phyloP scores from a whole-genome alignment of 2,329 filamentous ascomycete species.

The Apiospora koreana region DNA sequence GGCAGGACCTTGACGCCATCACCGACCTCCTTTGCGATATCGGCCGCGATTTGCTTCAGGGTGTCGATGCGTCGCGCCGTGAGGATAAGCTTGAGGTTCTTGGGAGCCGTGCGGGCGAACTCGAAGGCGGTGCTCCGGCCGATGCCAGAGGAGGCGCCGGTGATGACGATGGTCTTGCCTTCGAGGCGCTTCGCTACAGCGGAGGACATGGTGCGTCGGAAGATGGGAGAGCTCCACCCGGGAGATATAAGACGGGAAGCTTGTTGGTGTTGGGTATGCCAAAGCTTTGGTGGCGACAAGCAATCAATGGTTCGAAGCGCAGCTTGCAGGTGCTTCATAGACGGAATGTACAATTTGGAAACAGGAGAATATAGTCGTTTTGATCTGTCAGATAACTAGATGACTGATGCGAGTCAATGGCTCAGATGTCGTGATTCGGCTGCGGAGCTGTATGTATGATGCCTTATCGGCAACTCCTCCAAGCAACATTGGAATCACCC shows the following conservation, averaged over 20 bases:
- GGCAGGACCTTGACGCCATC: constrained; percentile 79
- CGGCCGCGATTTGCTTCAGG: constrained; percentile 71
- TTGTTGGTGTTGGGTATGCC: neutral
- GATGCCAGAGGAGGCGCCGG: constrained; percentile 92
- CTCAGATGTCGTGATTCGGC: constrained; percentile 4
- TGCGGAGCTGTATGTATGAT: constrained; percentile 16
- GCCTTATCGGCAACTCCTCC: constrained; percentile 20
- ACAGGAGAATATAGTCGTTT: neutral
- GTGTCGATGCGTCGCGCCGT: constrained; percentile 85
- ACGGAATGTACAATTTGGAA: neutral
- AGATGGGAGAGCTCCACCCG: neutral
- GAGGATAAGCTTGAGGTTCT: constrained; percentile 79
- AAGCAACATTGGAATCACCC: neutral
- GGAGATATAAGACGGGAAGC: constrained; percentile 5
- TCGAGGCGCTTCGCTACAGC: constrained; percentile 80
- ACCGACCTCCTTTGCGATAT: constrained; percentile 77
- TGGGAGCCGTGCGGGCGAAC: constrained; percentile 82
- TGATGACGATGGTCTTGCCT: constrained; percentile 91
- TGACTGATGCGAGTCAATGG: neutral
- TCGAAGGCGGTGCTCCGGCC: constrained; percentile 82
- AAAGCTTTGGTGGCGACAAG: neutral
- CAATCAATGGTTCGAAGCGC: neutral
- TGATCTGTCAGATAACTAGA: neutral
- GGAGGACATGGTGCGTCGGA: constrained; percentile 42
- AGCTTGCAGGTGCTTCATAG: neutral